These are phyloP conservation scores for Ampelomyces quisqualis DNA, from an alignment of 2,329 filamentous ascomycete genomes.

Conservation along the genomic window DNA sequence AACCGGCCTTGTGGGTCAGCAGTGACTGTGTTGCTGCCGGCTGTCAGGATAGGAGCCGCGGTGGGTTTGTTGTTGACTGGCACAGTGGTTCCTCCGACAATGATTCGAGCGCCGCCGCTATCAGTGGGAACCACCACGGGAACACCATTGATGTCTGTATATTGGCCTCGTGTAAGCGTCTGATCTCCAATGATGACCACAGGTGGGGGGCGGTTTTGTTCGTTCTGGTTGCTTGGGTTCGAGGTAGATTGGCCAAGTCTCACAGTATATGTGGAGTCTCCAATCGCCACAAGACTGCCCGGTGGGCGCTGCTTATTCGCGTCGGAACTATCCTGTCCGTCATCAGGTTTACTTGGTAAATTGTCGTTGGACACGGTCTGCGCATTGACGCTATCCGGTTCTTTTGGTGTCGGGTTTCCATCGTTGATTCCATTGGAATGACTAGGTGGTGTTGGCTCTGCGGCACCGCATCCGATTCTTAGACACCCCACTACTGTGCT, in stretches of 20 bases:
- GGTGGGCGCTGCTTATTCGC: not conserved
- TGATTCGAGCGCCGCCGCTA: constrained; percentile 23
- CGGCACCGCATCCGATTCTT: constrained; percentile 11
- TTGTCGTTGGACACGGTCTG: too few species aligned
- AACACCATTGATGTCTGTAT: constrained; percentile 35
- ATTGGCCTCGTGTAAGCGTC: constrained; percentile 35
- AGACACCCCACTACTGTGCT: constrained; percentile 31
- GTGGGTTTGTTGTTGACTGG: constrained; percentile 21
- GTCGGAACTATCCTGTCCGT: not conserved
- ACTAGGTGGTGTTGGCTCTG: constrained; percentile 1
- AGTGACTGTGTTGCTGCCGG: constrained; percentile 30
- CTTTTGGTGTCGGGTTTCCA: not conserved
- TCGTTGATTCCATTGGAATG: too few species aligned
- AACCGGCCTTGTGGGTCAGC: constrained; percentile 38
- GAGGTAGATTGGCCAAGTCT: constrained; percentile 18
- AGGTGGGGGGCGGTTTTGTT: constrained; percentile 14
- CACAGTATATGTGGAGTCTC: constrained; percentile 19
- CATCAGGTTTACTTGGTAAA: not conserved
- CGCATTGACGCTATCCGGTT: too few species aligned
- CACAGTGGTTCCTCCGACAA: constrained; percentile 34
- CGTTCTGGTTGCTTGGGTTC: constrained; percentile 4
- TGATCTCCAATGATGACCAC: constrained; percentile 27
- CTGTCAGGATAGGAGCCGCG: constrained; percentile 23
- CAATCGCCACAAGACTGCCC: constrained; percentile 19
- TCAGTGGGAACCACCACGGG: constrained; percentile 27